Evolutionary conservation across 345 rosid genomes (phyloP), one percentile per base, ranked within the genome.

Genomic region (Salix koriyanagi): DNA sequence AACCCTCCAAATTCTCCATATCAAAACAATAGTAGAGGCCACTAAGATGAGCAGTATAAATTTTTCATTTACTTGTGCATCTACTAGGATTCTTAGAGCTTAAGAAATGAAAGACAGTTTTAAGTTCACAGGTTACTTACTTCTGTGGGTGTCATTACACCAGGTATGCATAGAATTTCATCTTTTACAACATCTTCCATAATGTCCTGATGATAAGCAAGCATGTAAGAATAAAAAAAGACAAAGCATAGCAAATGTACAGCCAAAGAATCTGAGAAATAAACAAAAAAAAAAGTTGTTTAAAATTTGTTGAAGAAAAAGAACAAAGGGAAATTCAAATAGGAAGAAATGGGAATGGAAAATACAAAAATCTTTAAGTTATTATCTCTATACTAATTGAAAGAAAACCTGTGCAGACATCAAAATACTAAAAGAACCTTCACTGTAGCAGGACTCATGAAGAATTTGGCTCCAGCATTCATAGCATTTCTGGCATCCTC

Each of bases 101-200:
- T 1, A 13, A 50, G 32, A 4, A 10, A 62, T 41, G 18, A 46
- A 23, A 2, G 44, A 41, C 14, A 41, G 42, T 25, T 26, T 34
- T 26, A 58, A 39, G 21, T 12, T 15, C 5, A 68, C 76, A 34
- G 58, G 26, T 65, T 65, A 65, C 88, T 79, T 84, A 89, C 93
- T 80, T 90, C 93, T 50, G 91, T 86, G 4, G 91, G 93, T 67
- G 91, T 90, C 93, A 90, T 86, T 65, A 71, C 89, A 74, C 91
- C 91, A 26, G 93, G 91, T 36, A 90, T 86, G 79, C 84, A 87
- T 30, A 90, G 71, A 68, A 83, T 77, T 69, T 84, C 89, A 62
- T 73, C 62, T 54, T 72, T 80, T 71, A 42, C 76, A 18, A 75
- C 68, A 73, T 61, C 83, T 52, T 83, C 81, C 81, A 88, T 76